A percentile compares a stretch with the other conserved stretches of the same genome.
These are phyloP conservation scores for Triticum urartu DNA, from an alignment of 176 grass and related monocot species.

Conservation along the genomic window DNA sequence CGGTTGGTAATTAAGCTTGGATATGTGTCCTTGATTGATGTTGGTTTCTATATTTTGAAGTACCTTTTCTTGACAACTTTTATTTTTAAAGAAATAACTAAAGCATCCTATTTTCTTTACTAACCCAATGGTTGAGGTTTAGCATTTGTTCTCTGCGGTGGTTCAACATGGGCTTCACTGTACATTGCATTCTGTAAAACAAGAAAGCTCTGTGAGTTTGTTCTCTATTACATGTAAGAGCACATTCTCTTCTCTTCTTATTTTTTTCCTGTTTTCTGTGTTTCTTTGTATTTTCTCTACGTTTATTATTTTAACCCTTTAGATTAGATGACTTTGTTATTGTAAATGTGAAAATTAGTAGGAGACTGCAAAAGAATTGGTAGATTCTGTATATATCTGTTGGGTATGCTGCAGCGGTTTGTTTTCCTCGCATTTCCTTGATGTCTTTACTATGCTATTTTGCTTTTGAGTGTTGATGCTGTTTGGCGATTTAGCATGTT, in stretches of 20 bases:
- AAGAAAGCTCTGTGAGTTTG: slow-evolving; percentile 73
- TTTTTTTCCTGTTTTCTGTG: too few species aligned
- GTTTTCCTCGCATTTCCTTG: background rate
- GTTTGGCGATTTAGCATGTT: background rate
- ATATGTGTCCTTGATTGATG: background rate
- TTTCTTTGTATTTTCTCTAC: background rate
- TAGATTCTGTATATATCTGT: slow-evolving; percentile 73
- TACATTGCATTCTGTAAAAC: slow-evolving; percentile 93
- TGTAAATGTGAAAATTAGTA: slow-evolving; percentile 73
- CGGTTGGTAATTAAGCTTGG: background rate
- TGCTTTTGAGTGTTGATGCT: background rate
- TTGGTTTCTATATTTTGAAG: slow-evolving; percentile 7
- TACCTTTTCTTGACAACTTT: background rate
- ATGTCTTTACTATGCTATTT: background rate
- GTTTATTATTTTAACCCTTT: slow-evolving; percentile 10
- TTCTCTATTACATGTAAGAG: slow-evolving; percentile 76
- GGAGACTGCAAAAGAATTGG: slow-evolving; percentile 56
- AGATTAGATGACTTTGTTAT: slow-evolving; percentile 15
- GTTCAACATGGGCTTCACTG: slow-evolving; percentile 83
- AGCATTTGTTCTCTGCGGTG: slow-evolving; percentile 76
- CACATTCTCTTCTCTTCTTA: slow-evolving; percentile 7
- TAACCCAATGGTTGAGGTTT: slow-evolving; percentile 76
- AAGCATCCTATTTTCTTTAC: slow-evolving; percentile 15
- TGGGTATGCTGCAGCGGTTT: slow-evolving; percentile 79
- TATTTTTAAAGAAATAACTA: background rate